These are phyloP conservation scores for Alternaria burnsii DNA, from an alignment of 2,329 filamentous ascomycete genomes.

Conservation along the genomic window DNA sequence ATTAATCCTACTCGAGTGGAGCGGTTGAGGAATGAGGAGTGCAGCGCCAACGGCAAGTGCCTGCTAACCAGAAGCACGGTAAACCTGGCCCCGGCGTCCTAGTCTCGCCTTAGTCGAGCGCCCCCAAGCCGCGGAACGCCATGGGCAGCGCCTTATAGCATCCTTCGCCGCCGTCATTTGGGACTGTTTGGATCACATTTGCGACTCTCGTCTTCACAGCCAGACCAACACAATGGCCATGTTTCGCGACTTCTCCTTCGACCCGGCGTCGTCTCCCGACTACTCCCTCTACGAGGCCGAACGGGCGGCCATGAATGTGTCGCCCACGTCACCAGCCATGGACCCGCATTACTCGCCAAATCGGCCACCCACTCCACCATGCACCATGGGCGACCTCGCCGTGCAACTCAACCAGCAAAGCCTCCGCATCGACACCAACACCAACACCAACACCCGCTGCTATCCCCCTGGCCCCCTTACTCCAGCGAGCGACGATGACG, in stretches of 20 bases:
- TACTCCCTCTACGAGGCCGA: conserved; percentile 40
- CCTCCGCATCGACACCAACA: conserved; percentile 39
- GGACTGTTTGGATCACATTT: conserved; percentile 3
- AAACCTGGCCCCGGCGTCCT: conserved; percentile 3
- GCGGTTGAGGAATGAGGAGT: conserved; percentile 9
- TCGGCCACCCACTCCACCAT: conserved; percentile 41
- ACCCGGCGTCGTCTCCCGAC: conserved; percentile 40
- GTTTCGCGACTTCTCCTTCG: conserved; percentile 54
- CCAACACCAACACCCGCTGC: conserved; percentile 7
- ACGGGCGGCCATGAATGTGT: conserved; percentile 43
- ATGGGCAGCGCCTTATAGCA: conserved; percentile 15
- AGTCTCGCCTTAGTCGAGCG: conserved; percentile 6
- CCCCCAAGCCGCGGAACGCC: conserved; percentile 7
- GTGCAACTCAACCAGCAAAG: conserved; percentile 45
- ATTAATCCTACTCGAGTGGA: not conserved
- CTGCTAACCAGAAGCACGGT: conserved; percentile 8
- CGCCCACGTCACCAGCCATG: conserved; percentile 41
- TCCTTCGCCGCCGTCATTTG: conserved; percentile 23
- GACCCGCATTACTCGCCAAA: conserved; percentile 10
- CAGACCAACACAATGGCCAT: conserved; percentile 28
- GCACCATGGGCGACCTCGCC: conserved; percentile 48
- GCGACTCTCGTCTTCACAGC: not conserved
- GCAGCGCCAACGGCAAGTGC: conserved; percentile 7
- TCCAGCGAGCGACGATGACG: conserved; percentile 34
- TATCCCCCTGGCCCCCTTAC: conserved; percentile 31